phyloP scores from a whole-genome alignment of 352 stramenopile genomes.

The Halophytophthora batemanensis region DNA sequence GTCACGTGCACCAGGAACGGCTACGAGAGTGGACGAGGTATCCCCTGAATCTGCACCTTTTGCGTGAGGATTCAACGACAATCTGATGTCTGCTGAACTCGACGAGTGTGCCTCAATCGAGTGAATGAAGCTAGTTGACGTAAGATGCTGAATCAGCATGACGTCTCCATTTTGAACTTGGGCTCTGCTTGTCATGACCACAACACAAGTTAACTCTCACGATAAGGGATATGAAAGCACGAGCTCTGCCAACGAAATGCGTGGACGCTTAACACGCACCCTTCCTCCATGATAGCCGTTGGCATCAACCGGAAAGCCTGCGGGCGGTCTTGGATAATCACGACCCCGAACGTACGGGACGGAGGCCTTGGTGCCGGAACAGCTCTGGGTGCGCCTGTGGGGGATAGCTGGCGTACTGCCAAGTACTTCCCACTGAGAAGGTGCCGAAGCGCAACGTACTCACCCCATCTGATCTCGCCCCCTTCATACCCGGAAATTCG shows the following conservation, averaged over 20 bases:
- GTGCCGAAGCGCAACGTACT: slow-evolving; percentile 50
- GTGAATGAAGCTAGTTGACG: slow-evolving; percentile 54
- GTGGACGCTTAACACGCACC: slow-evolving; percentile 39
- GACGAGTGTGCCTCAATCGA: slow-evolving; percentile 64
- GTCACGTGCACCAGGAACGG: slow-evolving; percentile 48
- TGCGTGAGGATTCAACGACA: slow-evolving; percentile 54
- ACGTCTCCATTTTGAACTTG: slow-evolving; percentile 50
- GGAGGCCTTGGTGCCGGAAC: slow-evolving; percentile 5
- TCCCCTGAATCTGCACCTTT: slow-evolving; percentile 14
- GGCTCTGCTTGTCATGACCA: slow-evolving; percentile 16
- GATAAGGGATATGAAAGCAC: not conserved
- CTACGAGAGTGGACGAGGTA: slow-evolving; percentile 44
- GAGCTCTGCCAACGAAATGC: no score
- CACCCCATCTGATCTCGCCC: slow-evolving; percentile 50
- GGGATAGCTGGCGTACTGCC: slow-evolving; percentile 31
- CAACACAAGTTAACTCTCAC: slow-evolving; percentile 4
- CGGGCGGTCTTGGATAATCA: slow-evolving; percentile 34
- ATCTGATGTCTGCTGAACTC: slow-evolving; percentile 58
- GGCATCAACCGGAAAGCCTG: slow-evolving; percentile 58
- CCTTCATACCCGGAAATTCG: slow-evolving; percentile 46
- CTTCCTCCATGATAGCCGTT: slow-evolving; percentile 49
- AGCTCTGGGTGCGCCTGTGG: slow-evolving; percentile 12
- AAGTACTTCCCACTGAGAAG: slow-evolving; percentile 59
- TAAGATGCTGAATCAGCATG: slow-evolving; percentile 54
- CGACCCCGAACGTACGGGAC: slow-evolving; percentile 26